Evolutionary conservation across 164 flowering plant genomes (phyloP).

Genomic region (Cinnamomum micranthum): DNA sequence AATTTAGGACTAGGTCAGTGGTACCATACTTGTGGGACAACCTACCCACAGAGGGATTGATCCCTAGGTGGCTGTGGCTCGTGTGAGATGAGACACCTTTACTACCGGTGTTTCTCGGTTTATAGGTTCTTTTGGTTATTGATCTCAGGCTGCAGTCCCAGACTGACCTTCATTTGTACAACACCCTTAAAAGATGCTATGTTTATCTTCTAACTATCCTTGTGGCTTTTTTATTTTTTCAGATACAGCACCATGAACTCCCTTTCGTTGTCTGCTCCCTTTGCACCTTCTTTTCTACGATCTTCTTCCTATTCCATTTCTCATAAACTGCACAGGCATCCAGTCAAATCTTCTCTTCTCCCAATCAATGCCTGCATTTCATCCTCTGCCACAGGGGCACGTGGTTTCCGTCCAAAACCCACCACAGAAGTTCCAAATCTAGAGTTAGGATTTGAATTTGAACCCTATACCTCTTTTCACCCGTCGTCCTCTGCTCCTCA

Average conservation of each 20-base stretch:
- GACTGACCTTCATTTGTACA: too few relatives aligned
- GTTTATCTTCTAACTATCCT: too few relatives aligned
- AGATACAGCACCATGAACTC: constrained; percentile 18
- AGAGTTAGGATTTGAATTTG: constrained; percentile 6
- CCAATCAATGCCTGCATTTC: constrained; percentile 12
- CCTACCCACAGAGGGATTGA: too few relatives aligned
- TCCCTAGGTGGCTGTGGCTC: too few relatives aligned
- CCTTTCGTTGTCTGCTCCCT: constrained; percentile 24
- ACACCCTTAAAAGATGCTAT: too few relatives aligned
- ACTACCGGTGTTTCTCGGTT: too few relatives aligned
- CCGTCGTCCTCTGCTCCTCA: constrained; percentile 35
- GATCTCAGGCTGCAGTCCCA: too few relatives aligned
- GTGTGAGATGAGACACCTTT: too few relatives aligned
- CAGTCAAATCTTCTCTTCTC: background rate
- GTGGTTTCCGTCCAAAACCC: constrained; percentile 9
- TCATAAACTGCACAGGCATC: constrained; percentile 14
- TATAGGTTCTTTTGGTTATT: too few relatives aligned
- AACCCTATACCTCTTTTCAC: constrained; percentile 1
- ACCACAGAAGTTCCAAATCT: background rate
- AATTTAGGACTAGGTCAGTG: too few relatives aligned
- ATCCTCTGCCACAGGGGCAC: constrained; percentile 10
- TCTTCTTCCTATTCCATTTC: constrained; percentile 13
- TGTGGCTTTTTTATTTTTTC: too few relatives aligned
- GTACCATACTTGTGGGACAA: too few relatives aligned
- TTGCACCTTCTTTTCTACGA: constrained; percentile 9